Evolutionary conservation across 1,139 yeast genomes (phyloP).

Genomic region (Suhomyces kunorum): DNA sequence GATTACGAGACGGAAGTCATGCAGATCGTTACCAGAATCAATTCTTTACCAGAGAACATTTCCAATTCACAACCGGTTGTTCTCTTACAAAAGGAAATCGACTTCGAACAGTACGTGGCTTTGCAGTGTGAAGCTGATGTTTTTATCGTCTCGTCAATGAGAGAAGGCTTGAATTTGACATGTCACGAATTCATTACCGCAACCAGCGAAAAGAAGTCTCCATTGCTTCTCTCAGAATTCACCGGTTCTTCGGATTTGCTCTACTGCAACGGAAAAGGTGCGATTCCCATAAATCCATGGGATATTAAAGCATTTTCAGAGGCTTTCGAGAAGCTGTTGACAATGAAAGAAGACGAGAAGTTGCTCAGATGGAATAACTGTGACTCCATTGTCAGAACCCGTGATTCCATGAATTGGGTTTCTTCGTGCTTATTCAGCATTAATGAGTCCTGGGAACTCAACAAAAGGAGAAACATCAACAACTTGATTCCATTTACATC

Average conservation of each 20-base stretch:
- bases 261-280: conserved; percentile 53
- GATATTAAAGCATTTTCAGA: conserved; percentile 67
- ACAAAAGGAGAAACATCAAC: conserved; percentile 34
- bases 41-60: conserved; percentile 69
- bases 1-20: conserved; percentile 72
- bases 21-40: conserved; percentile 81
- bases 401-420: conserved; percentile 81
- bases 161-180: conserved; percentile 96
- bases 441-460: conserved; percentile 62
- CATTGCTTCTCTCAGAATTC: conserved; percentile 85
- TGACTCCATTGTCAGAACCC: conserved; percentile 56
- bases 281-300: conserved; percentile 90
- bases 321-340: conserved; percentile 60
- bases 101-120: conserved; percentile 86
- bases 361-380: conserved; percentile 61
- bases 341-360: conserved; percentile 62
- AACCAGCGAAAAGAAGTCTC: conserved; percentile 70
- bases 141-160: conserved; percentile 84
- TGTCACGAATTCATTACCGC: conserved; percentile 93
- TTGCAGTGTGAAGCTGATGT: conserved; percentile 81
- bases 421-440: conserved; percentile 56
- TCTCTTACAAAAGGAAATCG: conserved; percentile 82
- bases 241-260: conserved; percentile 90
- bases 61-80: conserved; percentile 85
- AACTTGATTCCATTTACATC: conserved; percentile 30